These are phyloP conservation scores for Lipomyces sp. DNA, from an alignment of 805 yeast genomes.

Conservation along the genomic window DNA sequence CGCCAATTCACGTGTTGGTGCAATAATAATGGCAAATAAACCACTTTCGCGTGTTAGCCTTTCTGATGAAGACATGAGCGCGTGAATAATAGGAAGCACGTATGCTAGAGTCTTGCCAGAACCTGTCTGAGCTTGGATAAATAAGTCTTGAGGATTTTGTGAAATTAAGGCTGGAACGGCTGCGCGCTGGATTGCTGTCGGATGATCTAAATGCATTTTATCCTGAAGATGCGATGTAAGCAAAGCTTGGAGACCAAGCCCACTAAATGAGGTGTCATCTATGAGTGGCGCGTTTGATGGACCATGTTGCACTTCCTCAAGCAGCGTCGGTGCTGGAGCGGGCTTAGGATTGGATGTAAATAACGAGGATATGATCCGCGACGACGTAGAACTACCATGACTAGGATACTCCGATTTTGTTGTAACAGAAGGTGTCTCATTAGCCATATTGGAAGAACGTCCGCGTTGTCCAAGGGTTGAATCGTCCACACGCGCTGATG, in stretches of 20 bases:
- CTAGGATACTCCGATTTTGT: background rate
- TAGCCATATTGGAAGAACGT: background rate
- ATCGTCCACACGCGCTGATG: constrained; percentile 1
- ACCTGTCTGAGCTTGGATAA: constrained; percentile 97
- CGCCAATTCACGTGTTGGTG: constrained; percentile 96
- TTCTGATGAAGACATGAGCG: constrained; percentile 60
- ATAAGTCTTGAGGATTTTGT: constrained; percentile 60
- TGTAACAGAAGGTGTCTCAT: background rate
- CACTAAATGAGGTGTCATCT: constrained; percentile 69
- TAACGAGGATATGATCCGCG: constrained; percentile 66
- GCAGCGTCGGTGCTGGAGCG: constrained; percentile 43
- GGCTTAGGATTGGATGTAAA: constrained; percentile 68
- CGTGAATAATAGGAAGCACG: constrained; percentile 77
- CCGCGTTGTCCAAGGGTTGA: background rate
- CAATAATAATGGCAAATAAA: constrained; percentile 81
- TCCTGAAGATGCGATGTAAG: constrained; percentile 61
- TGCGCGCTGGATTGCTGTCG: constrained; percentile 85
- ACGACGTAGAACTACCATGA: background rate
- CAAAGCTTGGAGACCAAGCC: constrained; percentile 66
- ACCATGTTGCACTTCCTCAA: constrained; percentile 38
- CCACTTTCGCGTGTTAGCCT: constrained; percentile 69
- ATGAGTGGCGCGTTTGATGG: constrained; percentile 87
- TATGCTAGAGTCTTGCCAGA: constrained; percentile 96
- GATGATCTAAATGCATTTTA: constrained; percentile 55
- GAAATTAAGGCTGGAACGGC: constrained; percentile 67